Conservation (phyloP, 2,329 filamentous ascomycete species). For the Emericellopsis cladophorae region DNA sequence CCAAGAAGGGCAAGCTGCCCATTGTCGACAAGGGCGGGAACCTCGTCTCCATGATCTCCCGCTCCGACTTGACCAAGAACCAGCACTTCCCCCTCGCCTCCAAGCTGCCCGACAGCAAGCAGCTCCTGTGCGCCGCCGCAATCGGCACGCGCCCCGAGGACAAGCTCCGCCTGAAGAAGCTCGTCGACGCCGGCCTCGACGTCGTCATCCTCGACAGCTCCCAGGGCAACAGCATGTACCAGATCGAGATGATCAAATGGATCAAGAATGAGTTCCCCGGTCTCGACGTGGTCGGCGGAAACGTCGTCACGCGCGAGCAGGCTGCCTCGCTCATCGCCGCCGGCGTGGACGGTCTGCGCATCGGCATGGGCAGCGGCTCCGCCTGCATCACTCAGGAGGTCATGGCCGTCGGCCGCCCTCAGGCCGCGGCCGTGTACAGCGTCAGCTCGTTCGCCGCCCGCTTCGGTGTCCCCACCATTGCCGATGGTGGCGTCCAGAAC, state of each 20-base stretch:
- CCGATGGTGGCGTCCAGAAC: constrained; percentile 95
- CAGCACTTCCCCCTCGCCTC: constrained; percentile 92
- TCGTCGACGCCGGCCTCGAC: constrained; percentile 90
- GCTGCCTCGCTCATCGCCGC: constrained; percentile 85
- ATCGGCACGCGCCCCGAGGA: constrained; percentile 94
- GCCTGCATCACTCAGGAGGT: constrained; percentile 99
- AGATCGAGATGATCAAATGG: constrained; percentile 97
- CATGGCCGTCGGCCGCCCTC: constrained; percentile 95
- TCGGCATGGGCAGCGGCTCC: constrained; percentile 96
- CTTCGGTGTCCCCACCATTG: constrained; percentile 96
- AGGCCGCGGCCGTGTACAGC: constrained; percentile 84
- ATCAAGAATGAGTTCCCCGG: constrained; percentile 76
- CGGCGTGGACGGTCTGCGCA: constrained; percentile 90
- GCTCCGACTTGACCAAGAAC: constrained; percentile 98
- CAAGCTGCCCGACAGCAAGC: constrained; percentile 93
- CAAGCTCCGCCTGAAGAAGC: constrained; percentile 70
- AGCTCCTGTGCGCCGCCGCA: constrained; percentile 87
- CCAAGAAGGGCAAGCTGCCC: constrained; percentile 96
- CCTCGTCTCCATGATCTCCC: constrained; percentile 81
- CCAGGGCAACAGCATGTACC: constrained; percentile 97
- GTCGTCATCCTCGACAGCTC: constrained; percentile 92
- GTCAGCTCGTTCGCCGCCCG: constrained; percentile 80
- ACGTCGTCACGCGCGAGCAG: constrained; percentile 96
- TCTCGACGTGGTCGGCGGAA: constrained; percentile 93
- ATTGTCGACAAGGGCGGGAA: constrained; percentile 78